Evolutionary conservation across 371 early-diverging fungal species (phyloP).

Genomic region (Mycotypha africana): DNA sequence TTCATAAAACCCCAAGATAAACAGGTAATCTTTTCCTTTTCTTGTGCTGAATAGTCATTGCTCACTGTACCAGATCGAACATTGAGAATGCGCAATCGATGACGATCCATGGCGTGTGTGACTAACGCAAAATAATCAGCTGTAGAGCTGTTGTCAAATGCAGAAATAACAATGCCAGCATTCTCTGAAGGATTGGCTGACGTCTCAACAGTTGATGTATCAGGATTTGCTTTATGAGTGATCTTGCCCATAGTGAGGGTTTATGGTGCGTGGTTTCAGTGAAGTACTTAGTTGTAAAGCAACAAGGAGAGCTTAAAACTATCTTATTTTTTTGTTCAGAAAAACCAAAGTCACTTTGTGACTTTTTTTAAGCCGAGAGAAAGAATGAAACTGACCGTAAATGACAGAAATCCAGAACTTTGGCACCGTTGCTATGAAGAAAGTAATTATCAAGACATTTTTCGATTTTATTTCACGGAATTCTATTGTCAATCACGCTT

Average conservation of each 20-base stretch:
- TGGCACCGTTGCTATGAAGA: too few relatives aligned
- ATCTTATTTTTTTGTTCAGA: background rate
- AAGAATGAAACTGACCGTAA: too few relatives aligned
- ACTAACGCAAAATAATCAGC: conserved; percentile 66
- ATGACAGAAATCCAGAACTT: too few relatives aligned
- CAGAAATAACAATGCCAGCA: conserved; percentile 47
- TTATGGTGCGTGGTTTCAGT: background rate
- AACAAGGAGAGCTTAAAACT: background rate
- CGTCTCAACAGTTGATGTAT: conserved; percentile 23
- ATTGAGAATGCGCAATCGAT: conserved; percentile 67
- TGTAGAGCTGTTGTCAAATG: conserved; percentile 47
- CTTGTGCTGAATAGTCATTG: conserved; percentile 52
- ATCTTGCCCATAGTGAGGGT: conserved; percentile 27
- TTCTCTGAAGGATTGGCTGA: conserved; percentile 21
- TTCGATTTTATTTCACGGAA: too few relatives aligned
- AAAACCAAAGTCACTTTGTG: background rate
- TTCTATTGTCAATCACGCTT: too few relatives aligned
- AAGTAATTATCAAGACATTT: too few relatives aligned
- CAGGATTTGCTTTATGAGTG: conserved; percentile 22
- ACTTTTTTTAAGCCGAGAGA: background rate
- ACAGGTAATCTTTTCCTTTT: conserved; percentile 57
- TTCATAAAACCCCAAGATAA: conserved; percentile 58
- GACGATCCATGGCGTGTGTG: conserved; percentile 64
- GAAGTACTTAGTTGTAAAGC: background rate
- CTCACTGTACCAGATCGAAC: conserved; percentile 61